These are phyloP conservation scores for Dillenia turbinata DNA, from an alignment of 164 flowering plant species.

Conservation along the genomic window DNA sequence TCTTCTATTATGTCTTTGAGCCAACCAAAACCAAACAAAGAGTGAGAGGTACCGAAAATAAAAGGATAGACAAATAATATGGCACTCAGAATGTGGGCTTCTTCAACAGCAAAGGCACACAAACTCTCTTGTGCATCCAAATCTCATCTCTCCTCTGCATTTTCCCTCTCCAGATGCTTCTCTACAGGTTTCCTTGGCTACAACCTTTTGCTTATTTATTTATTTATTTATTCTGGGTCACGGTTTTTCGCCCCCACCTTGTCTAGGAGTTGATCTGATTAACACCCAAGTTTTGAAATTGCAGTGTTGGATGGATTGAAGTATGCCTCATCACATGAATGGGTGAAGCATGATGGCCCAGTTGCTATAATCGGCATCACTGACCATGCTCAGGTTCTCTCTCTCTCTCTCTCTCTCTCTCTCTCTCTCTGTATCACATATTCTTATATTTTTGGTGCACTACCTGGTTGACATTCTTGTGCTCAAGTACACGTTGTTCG, in stretches of 20 bases:
- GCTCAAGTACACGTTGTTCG: no score
- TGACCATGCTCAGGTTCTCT: constrained; percentile 88
- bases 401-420: not conserved
- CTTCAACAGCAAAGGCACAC: constrained; percentile 90
- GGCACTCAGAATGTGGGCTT: constrained; percentile 98
- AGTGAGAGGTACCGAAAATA: not conserved
- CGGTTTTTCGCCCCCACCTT: not conserved
- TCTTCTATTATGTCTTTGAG: constrained; percentile 1
- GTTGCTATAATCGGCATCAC: constrained; percentile 94
- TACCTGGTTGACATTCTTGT: no score
- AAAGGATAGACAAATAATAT: constrained; percentile 19
- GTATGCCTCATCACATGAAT: constrained; percentile 88
- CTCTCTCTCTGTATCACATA: no score
- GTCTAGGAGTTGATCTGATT: not conserved
- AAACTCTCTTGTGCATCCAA: constrained; percentile 50
- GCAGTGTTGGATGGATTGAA: constrained; percentile 88
- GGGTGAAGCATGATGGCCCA: constrained; percentile 93
- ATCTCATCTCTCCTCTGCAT: constrained; percentile 35
- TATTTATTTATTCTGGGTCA: not conserved
- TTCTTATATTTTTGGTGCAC: no score
- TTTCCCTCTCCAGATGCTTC: constrained; percentile 80
- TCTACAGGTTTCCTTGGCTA: constrained; percentile 56
- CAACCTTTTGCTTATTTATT: not conserved
- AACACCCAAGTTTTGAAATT: not conserved
- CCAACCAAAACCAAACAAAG: constrained; percentile 9